Percentiles rank a stretch among this genome's conserved stretches.
These are phyloP conservation scores for Leccinum imitatum DNA, from an alignment of 768 basidiomycete genomes.

Conservation along the genomic window DNA sequence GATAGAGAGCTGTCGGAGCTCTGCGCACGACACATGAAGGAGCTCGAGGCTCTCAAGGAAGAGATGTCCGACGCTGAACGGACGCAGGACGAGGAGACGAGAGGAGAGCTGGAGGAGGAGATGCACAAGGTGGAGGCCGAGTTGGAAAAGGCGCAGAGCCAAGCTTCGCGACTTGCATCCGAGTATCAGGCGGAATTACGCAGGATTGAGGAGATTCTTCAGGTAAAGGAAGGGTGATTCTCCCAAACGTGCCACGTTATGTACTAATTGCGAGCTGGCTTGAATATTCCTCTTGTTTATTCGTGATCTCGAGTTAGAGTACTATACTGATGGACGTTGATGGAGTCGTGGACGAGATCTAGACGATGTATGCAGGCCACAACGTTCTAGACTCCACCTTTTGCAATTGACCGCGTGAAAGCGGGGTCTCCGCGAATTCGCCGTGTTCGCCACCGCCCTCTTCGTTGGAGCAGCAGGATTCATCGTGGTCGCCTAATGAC, in stretches of 20 bases:
- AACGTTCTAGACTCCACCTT: slow-evolving; percentile 1
- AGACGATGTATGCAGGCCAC: slow-evolving; percentile 10
- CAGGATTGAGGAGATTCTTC: slow-evolving; percentile 34
- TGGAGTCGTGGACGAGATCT: slow-evolving; percentile 15
- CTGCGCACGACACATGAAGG: slow-evolving; percentile 43
- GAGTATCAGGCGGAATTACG: slow-evolving; percentile 36
- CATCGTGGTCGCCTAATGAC: slow-evolving; percentile 27
- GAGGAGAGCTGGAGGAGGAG: slow-evolving; percentile 46
- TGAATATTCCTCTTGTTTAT: slow-evolving; percentile 16
- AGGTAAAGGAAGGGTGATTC: slow-evolving; percentile 31
- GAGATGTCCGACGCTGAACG: slow-evolving; percentile 49
- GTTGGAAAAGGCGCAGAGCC: slow-evolving; percentile 29
- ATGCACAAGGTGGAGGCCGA: slow-evolving; percentile 31
- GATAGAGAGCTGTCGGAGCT: slow-evolving; percentile 49
- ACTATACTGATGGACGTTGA: slow-evolving; percentile 2
- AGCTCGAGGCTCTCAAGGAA: slow-evolving; percentile 44
- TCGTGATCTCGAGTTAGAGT: slow-evolving; percentile 8
- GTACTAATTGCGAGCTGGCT: slow-evolving; percentile 27
- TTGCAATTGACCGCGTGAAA: slow-evolving; percentile 6
- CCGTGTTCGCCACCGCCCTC: slow-evolving; percentile 14
- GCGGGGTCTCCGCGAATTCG: slow-evolving; percentile 16
- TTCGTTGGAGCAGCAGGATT: slow-evolving; percentile 18
- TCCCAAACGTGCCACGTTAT: slow-evolving; percentile 19
- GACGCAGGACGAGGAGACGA: slow-evolving; percentile 45
- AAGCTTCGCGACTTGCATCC: slow-evolving; percentile 31